Conservation (phyloP, 106 monocot species). For the Chionographis japonica region DNA sequence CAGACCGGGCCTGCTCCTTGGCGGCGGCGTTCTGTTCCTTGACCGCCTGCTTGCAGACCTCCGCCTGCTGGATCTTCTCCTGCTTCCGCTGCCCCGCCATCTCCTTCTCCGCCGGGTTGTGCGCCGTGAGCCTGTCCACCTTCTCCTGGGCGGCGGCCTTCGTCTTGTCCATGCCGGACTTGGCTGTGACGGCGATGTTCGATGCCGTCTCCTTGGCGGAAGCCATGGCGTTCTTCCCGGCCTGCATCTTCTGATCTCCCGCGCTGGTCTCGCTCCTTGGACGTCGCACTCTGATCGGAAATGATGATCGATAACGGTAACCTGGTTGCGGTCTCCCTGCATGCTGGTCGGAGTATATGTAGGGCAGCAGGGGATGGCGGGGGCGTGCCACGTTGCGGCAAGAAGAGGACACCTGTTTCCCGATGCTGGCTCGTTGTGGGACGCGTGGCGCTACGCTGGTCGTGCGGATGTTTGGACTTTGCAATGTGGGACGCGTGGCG, state of each 20-base stretch:
- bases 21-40: conserved; percentile 24
- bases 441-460: no score
- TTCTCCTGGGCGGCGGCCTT: conserved; percentile 52
- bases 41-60: conserved; percentile 20
- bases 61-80: conserved; percentile 27
- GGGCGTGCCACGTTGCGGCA: no score
- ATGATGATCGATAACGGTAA: no score
- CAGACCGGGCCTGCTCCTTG: neutral
- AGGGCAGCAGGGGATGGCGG: no score
- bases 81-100: conserved; percentile 35
- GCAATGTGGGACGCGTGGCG: no score
- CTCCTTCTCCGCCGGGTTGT: conserved; percentile 46
- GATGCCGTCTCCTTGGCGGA: conserved; percentile 41
- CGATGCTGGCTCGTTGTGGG: no score
- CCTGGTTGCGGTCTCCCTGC: no score
- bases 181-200: conserved; percentile 53
- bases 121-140: conserved; percentile 48
- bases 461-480: no score
- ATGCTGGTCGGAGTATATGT: no score
- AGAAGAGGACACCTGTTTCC: no score
- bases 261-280: no score
- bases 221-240: conserved; percentile 26
- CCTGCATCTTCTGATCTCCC: conserved; percentile 1
- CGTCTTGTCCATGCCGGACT: conserved; percentile 71
- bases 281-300: no score